phyloP scores from a whole-genome alignment of 2,329 filamentous ascomycete species.

The Magnaporthiopsis poae region DNA sequence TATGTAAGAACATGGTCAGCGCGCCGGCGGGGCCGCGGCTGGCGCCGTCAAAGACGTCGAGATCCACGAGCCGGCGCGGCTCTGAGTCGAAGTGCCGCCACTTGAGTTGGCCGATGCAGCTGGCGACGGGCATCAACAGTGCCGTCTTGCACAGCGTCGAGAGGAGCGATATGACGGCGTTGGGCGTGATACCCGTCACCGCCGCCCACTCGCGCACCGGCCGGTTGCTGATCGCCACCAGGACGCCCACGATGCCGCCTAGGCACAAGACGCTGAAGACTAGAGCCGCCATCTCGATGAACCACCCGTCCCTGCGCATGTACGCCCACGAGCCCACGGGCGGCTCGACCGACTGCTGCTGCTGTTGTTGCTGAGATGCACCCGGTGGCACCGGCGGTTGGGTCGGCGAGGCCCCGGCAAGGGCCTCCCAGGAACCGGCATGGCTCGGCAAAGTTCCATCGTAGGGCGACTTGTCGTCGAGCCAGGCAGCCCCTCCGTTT shows the following conservation, averaged over 20 bases:
- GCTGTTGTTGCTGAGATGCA: no score
- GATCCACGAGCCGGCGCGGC: conserved; percentile 17
- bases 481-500: background rate
- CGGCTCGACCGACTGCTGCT: background rate
- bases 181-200: conserved; percentile 16
- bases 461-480: background rate
- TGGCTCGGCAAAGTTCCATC: background rate
- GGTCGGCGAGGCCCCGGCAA: background rate
- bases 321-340: conserved; percentile 2
- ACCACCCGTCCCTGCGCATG: conserved; percentile 8
- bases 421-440: background rate
- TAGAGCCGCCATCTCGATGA: conserved; percentile 9
- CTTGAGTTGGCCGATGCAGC: conserved; percentile 23
- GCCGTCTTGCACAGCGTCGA: conserved; percentile 18
- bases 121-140: conserved; percentile 17
- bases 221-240: conserved; percentile 12
- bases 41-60: conserved; percentile 20
- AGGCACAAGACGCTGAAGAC: conserved; percentile 10
- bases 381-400: background rate
- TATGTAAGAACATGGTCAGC: background rate
- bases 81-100: conserved; percentile 23
- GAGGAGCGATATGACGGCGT: conserved; percentile 20
- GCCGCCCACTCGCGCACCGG: conserved; percentile 16
- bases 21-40: conserved; percentile 16
- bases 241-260: conserved; percentile 8